Conservation (phyloP, 345 rosid genomes). For the Gossypium anomalum region DNA sequence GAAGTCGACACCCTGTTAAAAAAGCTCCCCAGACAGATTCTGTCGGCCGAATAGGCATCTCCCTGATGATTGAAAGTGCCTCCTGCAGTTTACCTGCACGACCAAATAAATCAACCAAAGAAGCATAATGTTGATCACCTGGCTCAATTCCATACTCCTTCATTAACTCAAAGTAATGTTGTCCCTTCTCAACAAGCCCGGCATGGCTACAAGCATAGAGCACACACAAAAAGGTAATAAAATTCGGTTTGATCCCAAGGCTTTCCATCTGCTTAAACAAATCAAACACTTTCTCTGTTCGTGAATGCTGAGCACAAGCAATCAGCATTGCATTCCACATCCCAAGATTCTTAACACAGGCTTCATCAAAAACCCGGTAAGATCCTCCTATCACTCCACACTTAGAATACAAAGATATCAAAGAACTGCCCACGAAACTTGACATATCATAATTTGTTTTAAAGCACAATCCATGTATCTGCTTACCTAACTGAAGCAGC, state of each 20-base stretch:
- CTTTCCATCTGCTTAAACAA: slow-evolving; percentile 58
- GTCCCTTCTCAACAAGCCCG: slow-evolving; percentile 64
- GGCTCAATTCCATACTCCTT: slow-evolving; percentile 62
- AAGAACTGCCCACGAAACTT: slow-evolving; percentile 70
- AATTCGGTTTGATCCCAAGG: slow-evolving; percentile 61
- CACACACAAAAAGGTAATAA: slow-evolving; percentile 65
- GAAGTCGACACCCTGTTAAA: slow-evolving; percentile 70
- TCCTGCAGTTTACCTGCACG: slow-evolving; percentile 81
- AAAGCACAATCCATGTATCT: slow-evolving; percentile 73
- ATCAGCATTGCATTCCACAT: slow-evolving; percentile 89
- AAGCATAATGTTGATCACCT: slow-evolving; percentile 70
- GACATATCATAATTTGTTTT: slow-evolving; percentile 55
- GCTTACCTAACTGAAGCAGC: slow-evolving; percentile 74
- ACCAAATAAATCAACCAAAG: slow-evolving; percentile 78
- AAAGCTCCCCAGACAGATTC: slow-evolving; percentile 92
- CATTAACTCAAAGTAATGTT: slow-evolving; percentile 63
- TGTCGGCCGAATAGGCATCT: slow-evolving; percentile 66
- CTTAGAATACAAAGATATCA: slow-evolving; percentile 74
- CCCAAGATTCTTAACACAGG: slow-evolving; percentile 56
- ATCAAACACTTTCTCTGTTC: slow-evolving; percentile 37
- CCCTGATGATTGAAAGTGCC: slow-evolving; percentile 48
- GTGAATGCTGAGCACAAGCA: slow-evolving; percentile 79
- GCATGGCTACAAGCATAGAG: slow-evolving; percentile 92
- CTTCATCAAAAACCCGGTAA: slow-evolving; percentile 50
- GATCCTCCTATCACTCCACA: slow-evolving; percentile 75